A percentile compares a stretch with the other conserved stretches of the same genome.
Conservation (phyloP, 2,329 filamentous ascomycete genomes). For the Talaromyces islandicus region DNA sequence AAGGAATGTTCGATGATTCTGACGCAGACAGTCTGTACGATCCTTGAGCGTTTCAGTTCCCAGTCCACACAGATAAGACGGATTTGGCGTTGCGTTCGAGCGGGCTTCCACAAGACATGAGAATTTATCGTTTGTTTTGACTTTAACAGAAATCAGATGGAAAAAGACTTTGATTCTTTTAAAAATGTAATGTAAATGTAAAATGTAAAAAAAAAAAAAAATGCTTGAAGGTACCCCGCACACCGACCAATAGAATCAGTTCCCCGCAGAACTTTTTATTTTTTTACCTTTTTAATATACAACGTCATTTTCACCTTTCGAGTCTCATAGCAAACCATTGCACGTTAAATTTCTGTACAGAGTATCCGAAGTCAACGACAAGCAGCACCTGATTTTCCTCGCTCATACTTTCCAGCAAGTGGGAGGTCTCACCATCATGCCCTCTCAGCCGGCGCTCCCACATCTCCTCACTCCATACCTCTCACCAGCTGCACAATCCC, state of each 20-base stretch:
- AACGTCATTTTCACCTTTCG: not conserved
- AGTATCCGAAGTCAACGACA: not conserved
- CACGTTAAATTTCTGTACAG: not conserved
- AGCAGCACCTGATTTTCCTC: not conserved
- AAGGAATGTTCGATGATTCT: slow-evolving; percentile 5
- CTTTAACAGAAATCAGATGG: not conserved
- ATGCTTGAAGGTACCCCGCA: slow-evolving; percentile 7
- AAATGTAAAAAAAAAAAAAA: not conserved
- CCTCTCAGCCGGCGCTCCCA: slow-evolving; percentile 34
- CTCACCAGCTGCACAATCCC: slow-evolving; percentile 14
- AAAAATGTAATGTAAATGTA: not conserved
- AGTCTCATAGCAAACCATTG: not conserved
- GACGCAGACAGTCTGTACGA: not conserved
- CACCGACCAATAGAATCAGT: slow-evolving; percentile 3
- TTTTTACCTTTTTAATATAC: slow-evolving; percentile 6
- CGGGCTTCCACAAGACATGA: not conserved
- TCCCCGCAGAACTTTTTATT: slow-evolving; percentile 5
- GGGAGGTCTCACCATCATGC: slow-evolving; percentile 18
- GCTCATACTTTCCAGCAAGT: not conserved
- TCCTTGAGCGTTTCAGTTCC: not conserved
- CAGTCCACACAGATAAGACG: not conserved
- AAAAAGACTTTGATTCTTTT: not conserved
- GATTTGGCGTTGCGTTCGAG: not conserved
- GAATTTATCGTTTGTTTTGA: not conserved
- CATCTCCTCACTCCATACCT: slow-evolving; percentile 19